phyloP scores from a whole-genome alignment of 306 rosid species.

The Lathyrus sativus region DNA sequence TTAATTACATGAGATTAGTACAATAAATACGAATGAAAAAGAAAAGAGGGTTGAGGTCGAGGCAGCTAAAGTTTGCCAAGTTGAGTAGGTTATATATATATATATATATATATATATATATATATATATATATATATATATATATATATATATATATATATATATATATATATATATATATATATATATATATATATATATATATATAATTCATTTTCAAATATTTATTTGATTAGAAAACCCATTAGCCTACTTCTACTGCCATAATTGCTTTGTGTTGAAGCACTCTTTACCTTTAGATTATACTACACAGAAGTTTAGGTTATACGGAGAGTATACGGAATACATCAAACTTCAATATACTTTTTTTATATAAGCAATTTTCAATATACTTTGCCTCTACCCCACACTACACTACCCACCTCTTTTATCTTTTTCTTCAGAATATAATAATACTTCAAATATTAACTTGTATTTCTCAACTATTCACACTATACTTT shows the following conservation, averaged over 20 bases:
- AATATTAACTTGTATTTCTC: constrained; percentile 5
- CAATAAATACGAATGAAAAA: neutral
- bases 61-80: constrained; percentile 27
- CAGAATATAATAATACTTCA: constrained; percentile 20
- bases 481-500: neutral
- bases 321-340: constrained; percentile 37
- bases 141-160: too few species aligned
- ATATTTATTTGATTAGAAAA: too few species aligned
- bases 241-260: constrained; percentile 1
- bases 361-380: constrained; percentile 11
- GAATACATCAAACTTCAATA: constrained; percentile 33
- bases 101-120: too few species aligned
- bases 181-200: too few species aligned
- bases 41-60: neutral
- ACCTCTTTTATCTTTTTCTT: constrained; percentile 35
- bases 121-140: too few species aligned
- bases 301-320: constrained; percentile 26
- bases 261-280: constrained; percentile 16
- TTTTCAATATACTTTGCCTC: constrained; percentile 40
- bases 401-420: constrained; percentile 30
- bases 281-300: constrained; percentile 33
- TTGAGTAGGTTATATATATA: neutral
- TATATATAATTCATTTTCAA: too few species aligned
- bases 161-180: too few species aligned
- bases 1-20: constrained; percentile 14